Percentiles rank a stretch among this genome's conserved stretches.
Conservation (phyloP, 2,329 filamentous ascomycete species). For the Thielaviopsis cerberus region DNA sequence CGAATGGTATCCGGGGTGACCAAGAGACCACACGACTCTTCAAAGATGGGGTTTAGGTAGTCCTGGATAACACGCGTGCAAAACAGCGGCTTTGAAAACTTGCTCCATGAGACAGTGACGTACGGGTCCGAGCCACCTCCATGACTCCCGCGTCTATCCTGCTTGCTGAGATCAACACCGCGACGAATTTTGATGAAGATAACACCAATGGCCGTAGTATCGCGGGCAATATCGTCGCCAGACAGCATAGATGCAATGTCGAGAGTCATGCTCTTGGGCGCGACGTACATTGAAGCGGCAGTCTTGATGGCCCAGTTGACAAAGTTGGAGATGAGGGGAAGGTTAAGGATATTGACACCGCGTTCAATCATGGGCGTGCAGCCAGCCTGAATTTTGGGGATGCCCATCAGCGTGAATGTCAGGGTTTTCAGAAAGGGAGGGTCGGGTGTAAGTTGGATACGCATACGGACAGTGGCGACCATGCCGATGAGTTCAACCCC, state of each 20-base stretch:
- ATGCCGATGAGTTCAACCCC: slow-evolving; percentile 73
- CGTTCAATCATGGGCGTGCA: slow-evolving; percentile 85
- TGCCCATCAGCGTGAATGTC: slow-evolving; percentile 84
- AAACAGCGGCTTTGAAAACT: slow-evolving; percentile 95
- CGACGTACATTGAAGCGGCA: slow-evolving; percentile 77
- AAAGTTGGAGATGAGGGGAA: slow-evolving; percentile 87
- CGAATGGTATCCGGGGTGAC: slow-evolving; percentile 83
- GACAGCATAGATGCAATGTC: slow-evolving; percentile 80
- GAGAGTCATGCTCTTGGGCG: slow-evolving; percentile 82
- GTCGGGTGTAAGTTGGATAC: slow-evolving; percentile 72
- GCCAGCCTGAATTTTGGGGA: slow-evolving; percentile 74
- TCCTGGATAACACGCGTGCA: slow-evolving; percentile 93
- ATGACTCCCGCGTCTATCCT: slow-evolving; percentile 63
- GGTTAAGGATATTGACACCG: slow-evolving; percentile 76
- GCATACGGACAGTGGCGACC: slow-evolving; percentile 70
- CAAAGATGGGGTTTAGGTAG: slow-evolving; percentile 80
- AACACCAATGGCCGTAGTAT: slow-evolving; percentile 69
- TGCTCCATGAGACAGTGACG: slow-evolving; percentile 85
- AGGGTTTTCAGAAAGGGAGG: slow-evolving; percentile 83
- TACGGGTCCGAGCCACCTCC: slow-evolving; percentile 88
- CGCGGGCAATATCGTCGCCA: slow-evolving; percentile 83
- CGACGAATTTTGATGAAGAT: slow-evolving; percentile 84
- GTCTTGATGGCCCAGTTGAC: slow-evolving; percentile 88
- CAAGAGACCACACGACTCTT: slow-evolving; percentile 68
- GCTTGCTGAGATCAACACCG: slow-evolving; percentile 74